Evolutionary conservation across 345 rosid genomes (phyloP).

Genomic region (Rhodamnia rubescens): DNA sequence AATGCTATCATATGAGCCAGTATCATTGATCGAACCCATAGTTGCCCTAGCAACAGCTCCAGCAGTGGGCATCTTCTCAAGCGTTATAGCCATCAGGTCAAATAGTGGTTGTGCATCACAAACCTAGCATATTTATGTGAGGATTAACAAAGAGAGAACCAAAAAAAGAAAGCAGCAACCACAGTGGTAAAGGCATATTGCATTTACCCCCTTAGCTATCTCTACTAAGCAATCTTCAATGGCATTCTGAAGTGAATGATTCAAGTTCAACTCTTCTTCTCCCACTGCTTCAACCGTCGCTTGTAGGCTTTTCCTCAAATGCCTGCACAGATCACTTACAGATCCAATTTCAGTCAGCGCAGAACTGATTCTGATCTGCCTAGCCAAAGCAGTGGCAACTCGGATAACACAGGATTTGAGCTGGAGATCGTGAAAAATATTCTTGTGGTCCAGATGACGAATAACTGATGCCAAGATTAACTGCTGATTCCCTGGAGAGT

Average conservation of each 20-base stretch:
- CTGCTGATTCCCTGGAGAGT: constrained; percentile 33
- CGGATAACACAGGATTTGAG: constrained; percentile 58
- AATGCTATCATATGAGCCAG: constrained; percentile 75
- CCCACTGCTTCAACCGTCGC: constrained; percentile 54
- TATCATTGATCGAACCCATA: constrained; percentile 62
- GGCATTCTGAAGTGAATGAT: constrained; percentile 66
- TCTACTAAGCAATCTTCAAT: constrained; percentile 91
- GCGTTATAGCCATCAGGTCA: constrained; percentile 73
- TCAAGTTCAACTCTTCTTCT: constrained; percentile 53
- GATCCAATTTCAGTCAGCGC: constrained; percentile 62
- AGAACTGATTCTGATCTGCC: constrained; percentile 58
- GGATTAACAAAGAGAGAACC: background rate
- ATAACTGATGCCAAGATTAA: constrained; percentile 61
- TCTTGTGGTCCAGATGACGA: constrained; percentile 89
- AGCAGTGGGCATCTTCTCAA: constrained; percentile 76
- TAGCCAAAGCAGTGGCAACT: constrained; percentile 70
- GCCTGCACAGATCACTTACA: constrained; percentile 88
- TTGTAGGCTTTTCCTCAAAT: constrained; percentile 86
- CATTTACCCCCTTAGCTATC: constrained; percentile 72
- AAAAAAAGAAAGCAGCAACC: background rate
- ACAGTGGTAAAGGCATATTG: background rate
- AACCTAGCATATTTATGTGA: constrained; percentile 23
- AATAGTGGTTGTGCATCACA: constrained; percentile 51
- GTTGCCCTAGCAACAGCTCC: constrained; percentile 71
- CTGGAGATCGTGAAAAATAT: constrained; percentile 63